These are phyloP conservation scores for Penicillium thymicola DNA, from an alignment of 2,329 filamentous ascomycete genomes.

Conservation along the genomic window DNA sequence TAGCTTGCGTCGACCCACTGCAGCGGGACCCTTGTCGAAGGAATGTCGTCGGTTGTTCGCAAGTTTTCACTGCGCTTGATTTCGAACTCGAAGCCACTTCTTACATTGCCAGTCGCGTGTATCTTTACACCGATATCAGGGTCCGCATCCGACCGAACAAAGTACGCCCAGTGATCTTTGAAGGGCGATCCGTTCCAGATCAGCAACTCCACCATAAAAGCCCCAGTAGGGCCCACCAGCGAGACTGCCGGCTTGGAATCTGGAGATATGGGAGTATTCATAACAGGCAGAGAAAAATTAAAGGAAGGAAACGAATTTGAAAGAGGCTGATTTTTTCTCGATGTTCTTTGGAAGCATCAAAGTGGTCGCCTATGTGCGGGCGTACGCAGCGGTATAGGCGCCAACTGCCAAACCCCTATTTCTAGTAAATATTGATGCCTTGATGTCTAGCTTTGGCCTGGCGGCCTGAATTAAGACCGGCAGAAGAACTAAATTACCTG, in stretches of 20 bases:
- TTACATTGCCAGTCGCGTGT: slow-evolving; percentile 33
- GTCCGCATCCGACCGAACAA: slow-evolving; percentile 16
- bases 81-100: slow-evolving; percentile 31
- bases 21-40: slow-evolving; percentile 26
- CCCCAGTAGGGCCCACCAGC: slow-evolving; percentile 1
- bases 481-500: too few species aligned
- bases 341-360: background rate
- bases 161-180: slow-evolving; percentile 41
- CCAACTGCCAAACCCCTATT: too few species aligned
- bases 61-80: slow-evolving; percentile 31
- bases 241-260: background rate
- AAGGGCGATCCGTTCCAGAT: slow-evolving; percentile 34
- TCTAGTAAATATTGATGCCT: too few species aligned
- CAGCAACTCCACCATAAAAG: slow-evolving; percentile 30
- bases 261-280: background rate
- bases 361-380: too few species aligned
- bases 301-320: background rate
- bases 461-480: too few species aligned
- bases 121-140: slow-evolving; percentile 27
- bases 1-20: slow-evolving; percentile 29
- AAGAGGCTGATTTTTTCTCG: background rate
- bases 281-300: background rate
- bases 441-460: too few species aligned
- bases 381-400: too few species aligned
- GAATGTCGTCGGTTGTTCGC: background rate